Evolutionary conservation across 805 yeast genomes (phyloP).

Genomic region (Cyberlindnera misumaiensis): DNA sequence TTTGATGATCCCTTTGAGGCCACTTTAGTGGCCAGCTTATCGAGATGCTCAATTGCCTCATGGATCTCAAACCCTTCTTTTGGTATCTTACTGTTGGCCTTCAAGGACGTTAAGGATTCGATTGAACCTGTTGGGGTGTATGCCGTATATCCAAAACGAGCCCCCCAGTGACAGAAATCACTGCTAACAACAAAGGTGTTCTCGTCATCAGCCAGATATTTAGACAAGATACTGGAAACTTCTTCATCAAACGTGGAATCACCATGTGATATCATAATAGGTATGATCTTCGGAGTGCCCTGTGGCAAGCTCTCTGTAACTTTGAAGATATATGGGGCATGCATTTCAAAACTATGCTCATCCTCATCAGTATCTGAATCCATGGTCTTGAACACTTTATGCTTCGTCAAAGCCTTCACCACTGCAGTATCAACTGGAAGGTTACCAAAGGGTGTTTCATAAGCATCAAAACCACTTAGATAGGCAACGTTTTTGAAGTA

Average conservation of each 20-base stretch:
- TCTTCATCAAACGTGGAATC: conserved; percentile 35
- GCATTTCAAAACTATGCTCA: conserved; percentile 96
- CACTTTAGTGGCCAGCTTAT: conserved; percentile 62
- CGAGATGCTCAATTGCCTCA: conserved; percentile 69
- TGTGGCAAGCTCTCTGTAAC: conserved; percentile 30
- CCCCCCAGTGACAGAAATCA: conserved; percentile 96
- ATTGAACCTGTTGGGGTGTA: conserved; percentile 30
- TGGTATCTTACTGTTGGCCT: conserved; percentile 1
- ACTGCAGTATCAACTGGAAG: conserved; percentile 56
- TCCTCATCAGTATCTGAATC: conserved; percentile 55
- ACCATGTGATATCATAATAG: conserved; percentile 70
- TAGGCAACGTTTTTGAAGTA: conserved; percentile 60
- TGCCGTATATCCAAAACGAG: conserved; percentile 51
- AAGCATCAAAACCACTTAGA: conserved; percentile 42
- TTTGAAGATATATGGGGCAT: conserved; percentile 65
- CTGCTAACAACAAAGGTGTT: conserved; percentile 76
- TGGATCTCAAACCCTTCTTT: conserved; percentile 41
- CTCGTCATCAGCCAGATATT: conserved; percentile 45
- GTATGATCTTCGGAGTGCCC: conserved; percentile 51
- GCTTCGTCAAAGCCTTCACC: conserved; percentile 29
- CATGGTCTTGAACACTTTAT: conserved; percentile 51
- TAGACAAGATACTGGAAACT: conserved; percentile 42
- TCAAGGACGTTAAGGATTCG: conserved; percentile 12
- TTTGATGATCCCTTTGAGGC: conserved; percentile 47
- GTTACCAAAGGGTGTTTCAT: conserved; percentile 81